These are phyloP conservation scores for Xylaria palmicola DNA, from an alignment of 495 filamentous ascomycete species.

Conservation along the genomic window DNA sequence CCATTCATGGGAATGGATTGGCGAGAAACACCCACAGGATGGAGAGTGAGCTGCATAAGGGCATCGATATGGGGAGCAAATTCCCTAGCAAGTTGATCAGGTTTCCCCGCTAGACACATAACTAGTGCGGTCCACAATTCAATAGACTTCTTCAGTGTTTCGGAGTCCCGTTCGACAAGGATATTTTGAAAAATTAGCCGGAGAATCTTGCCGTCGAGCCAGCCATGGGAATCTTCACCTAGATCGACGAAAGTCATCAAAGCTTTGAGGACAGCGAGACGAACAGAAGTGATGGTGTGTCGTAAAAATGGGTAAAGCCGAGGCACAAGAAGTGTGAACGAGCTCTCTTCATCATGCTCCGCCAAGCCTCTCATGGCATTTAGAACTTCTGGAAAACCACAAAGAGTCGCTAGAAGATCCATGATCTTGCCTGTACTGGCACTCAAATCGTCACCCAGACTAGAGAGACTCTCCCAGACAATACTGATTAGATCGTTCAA, in stretches of 20 bases:
- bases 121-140: conserved; percentile 84
- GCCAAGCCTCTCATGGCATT: conserved; percentile 93
- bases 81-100: conserved; percentile 59
- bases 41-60: conserved; percentile 74
- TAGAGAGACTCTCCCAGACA: conserved; percentile 95
- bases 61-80: conserved; percentile 70
- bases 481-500: conserved; percentile 83
- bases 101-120: conserved; percentile 59
- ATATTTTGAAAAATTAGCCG: conserved; percentile 92
- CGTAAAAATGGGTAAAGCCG: conserved; percentile 93
- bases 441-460: conserved; percentile 91
- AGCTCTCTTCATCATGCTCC: conserved; percentile 73
- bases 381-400: conserved; percentile 88
- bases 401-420: conserved; percentile 94
- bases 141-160: conserved; percentile 69
- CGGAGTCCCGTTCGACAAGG: conserved; percentile 85
- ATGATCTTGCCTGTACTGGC: conserved; percentile 97
- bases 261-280: conserved; percentile 87
- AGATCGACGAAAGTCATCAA: conserved; percentile 90
- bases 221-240: conserved; percentile 78
- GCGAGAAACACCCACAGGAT: conserved; percentile 86
- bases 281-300: conserved; percentile 94
- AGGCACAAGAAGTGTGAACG: conserved; percentile 88
- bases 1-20: conserved; percentile 89
- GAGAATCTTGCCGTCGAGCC: conserved; percentile 87